Evolutionary conservation across 371 early-diverging fungal genomes (phyloP), one percentile per base, ranked within the genome.

Genomic region (Mortierella sp.): DNA sequence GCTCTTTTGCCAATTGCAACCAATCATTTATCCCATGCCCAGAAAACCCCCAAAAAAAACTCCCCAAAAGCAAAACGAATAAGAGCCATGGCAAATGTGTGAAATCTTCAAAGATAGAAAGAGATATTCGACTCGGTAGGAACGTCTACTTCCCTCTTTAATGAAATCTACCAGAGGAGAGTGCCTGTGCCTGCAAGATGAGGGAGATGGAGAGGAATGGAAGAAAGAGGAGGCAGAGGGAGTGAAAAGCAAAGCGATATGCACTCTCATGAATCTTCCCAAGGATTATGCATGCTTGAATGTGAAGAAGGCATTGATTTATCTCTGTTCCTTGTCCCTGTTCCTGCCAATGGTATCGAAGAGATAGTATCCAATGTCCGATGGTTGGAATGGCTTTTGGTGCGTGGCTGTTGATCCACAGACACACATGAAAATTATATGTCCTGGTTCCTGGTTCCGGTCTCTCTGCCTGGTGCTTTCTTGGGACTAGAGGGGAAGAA

Each of bases 21-120:
- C 65, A 65, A 65, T 65, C 65, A 31, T 38, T 38, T 21, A 24
- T 34, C 65, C 38, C 65, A 65, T 65, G 65, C 65, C 38, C 65
- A 73, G 21, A 50, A 52, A 28, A 48, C 42, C n/a, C n/a, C n/a
- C 42, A 38, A 47, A 28, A 45, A 70, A 45, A n/a, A n/a, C n/a
- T n/a, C n/a, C n/a, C n/a, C n/a, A n/a, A n/a, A n/a, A n/a, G n/a
- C n/a, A n/a, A n/a, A n/a, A n/a, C n/a, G n/a, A n/a, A n/a, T n/a
- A n/a, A 45, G 47, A 71, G 71, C 44, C 47, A 71, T 26, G 48
- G 28, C 48, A 21, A 26, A 5, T 7, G 31, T 63, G 14, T 24
- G 24, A 34, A 6, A 31, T 13, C 9, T 31, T 7, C 14, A 31
- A 19, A 14, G 63, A 14, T 19, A 63, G 48, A 34, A 21, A 65